A percentile compares a stretch with the other conserved stretches of the same genome.
These are phyloP conservation scores for Neoarthrinium moseri DNA, from an alignment of 2,329 filamentous ascomycete species.

Conservation along the genomic window DNA sequence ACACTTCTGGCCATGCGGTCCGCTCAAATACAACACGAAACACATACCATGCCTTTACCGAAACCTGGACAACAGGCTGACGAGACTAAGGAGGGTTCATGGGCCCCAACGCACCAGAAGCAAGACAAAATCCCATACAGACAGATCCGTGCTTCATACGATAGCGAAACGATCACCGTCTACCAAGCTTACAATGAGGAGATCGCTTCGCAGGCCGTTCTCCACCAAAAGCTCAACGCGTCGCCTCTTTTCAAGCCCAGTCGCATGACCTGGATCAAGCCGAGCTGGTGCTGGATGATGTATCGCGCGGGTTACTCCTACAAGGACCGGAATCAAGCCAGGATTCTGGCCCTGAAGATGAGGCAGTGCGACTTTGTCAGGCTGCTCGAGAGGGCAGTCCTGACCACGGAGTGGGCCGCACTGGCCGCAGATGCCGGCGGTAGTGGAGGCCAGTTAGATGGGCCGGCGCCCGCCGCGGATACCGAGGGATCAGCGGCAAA, in stretches of 20 bases:
- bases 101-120: neutral
- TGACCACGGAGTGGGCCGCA: conserved; percentile 13
- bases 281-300: conserved; percentile 63
- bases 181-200: conserved; percentile 58
- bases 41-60: no score
- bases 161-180: conserved; percentile 52
- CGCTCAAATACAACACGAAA: no score
- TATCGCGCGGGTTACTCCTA: conserved; percentile 60
- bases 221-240: conserved; percentile 48
- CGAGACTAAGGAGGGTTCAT: no score
- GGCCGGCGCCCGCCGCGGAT: conserved; percentile 1
- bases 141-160: conserved; percentile 52
- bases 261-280: conserved; percentile 67
- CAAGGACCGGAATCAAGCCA: conserved; percentile 53
- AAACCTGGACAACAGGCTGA: no score
- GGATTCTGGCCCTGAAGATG: conserved; percentile 57
- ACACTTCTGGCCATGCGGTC: no score
- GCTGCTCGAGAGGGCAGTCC: conserved; percentile 38
- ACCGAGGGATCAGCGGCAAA: conserved; percentile 15
- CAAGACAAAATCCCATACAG: conserved; percentile 31
- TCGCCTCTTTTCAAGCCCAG: conserved; percentile 49
- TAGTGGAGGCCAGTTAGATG: neutral
- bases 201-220: conserved; percentile 54
- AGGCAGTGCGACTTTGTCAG: conserved; percentile 46
- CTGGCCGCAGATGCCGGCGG: neutral